phyloP scores from a whole-genome alignment of 805 yeast genomes.

The Isabelozyma rhagii region DNA sequence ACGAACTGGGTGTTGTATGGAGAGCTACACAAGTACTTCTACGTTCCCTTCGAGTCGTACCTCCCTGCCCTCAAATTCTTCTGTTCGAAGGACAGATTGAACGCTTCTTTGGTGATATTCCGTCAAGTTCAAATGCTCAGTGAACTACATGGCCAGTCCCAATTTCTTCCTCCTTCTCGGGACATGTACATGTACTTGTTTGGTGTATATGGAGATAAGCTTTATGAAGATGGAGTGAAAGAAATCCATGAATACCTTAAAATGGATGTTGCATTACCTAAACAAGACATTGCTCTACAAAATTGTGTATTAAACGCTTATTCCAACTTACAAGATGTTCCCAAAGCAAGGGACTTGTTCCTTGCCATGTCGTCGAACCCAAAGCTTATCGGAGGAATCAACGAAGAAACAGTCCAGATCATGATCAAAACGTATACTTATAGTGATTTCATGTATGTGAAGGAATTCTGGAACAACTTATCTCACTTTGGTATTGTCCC shows the following conservation, averaged over 20 bases:
- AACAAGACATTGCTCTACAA: slow-evolving; percentile 54
- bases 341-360: slow-evolving; percentile 58
- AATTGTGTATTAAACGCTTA: slow-evolving; percentile 66
- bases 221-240: slow-evolving; percentile 62
- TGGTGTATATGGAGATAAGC: slow-evolving; percentile 54
- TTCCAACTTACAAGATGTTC: slow-evolving; percentile 52
- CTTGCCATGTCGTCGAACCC: slow-evolving; percentile 55
- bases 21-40: slow-evolving; percentile 51
- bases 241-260: slow-evolving; percentile 63
- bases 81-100: slow-evolving; percentile 51
- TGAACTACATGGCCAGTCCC: slow-evolving; percentile 43
- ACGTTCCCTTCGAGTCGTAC: slow-evolving; percentile 57
- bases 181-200: slow-evolving; percentile 62
- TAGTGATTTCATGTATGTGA: slow-evolving; percentile 53
- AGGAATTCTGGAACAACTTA: slow-evolving; percentile 58
- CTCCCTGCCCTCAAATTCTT: slow-evolving; percentile 58
- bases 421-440: slow-evolving; percentile 63
- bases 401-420: slow-evolving; percentile 61
- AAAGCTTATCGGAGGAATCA: slow-evolving; percentile 43
- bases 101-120: slow-evolving; percentile 61
- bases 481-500: slow-evolving; percentile 53
- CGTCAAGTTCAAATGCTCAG: slow-evolving; percentile 55
- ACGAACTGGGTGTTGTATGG: slow-evolving; percentile 62
- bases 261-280: slow-evolving; percentile 51
- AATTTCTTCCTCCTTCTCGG: slow-evolving; percentile 27